Evolutionary conservation across 257 asterid genomes (phyloP).

Genomic region (Scutellaria minor): DNA sequence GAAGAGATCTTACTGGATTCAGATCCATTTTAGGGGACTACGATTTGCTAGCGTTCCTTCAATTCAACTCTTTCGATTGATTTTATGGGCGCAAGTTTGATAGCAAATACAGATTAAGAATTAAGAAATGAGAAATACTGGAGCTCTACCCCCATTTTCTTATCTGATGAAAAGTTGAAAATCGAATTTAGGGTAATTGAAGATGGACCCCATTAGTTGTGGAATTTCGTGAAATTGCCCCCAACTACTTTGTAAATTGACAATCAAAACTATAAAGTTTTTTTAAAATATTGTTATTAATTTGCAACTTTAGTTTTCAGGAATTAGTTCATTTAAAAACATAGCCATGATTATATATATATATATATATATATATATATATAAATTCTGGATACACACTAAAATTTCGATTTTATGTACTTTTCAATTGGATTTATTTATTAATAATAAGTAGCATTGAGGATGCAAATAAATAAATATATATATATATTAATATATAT

Average conservation of each 20-base stretch:
- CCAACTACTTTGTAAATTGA: neutral
- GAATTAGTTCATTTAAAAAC: too few relatives aligned
- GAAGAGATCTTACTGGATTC: constrained; percentile 41
- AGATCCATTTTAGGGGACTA: constrained; percentile 42
- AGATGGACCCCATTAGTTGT: constrained; percentile 25
- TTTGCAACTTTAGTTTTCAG: too few relatives aligned
- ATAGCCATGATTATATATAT: too few relatives aligned
- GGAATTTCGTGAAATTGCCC: constrained; percentile 12
- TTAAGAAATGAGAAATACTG: neutral
- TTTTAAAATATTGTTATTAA: too few relatives aligned
- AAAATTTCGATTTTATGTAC: too few relatives aligned
- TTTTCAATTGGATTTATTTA: too few relatives aligned
- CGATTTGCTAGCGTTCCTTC: constrained; percentile 35
- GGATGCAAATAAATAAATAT: too few relatives aligned
- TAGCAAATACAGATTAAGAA: neutral
- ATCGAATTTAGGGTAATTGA: constrained; percentile 21
- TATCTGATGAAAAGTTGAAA: neutral
- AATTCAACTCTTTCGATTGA: constrained; percentile 18
- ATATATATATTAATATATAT: too few relatives aligned
- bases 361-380: too few relatives aligned
- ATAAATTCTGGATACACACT: too few relatives aligned
- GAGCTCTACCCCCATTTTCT: constrained; percentile 16
- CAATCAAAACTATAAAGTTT: neutral
- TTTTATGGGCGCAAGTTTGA: constrained; percentile 14
- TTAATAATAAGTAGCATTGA: too few relatives aligned